These are phyloP conservation scores for Calophaca sinica DNA, from an alignment of 306 rosid genomes.

Conservation along the genomic window DNA sequence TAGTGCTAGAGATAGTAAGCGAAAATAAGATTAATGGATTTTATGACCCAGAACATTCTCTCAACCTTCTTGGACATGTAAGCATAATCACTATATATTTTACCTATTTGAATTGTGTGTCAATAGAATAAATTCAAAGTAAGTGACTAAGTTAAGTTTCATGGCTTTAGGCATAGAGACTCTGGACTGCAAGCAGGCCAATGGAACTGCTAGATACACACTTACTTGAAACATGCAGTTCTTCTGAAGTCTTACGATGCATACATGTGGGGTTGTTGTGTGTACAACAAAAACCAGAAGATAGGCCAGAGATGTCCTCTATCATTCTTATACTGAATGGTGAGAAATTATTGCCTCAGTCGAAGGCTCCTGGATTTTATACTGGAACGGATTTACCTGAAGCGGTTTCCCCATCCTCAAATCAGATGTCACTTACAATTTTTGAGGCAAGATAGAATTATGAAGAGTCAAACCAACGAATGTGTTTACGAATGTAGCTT, in stretches of 20 bases:
- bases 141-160: neutral
- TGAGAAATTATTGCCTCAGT: constrained; percentile 31
- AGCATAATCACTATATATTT: neutral
- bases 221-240: neutral
- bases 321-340: constrained; percentile 35
- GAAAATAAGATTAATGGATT: neutral
- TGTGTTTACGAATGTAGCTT: neutral
- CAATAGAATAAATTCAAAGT: neutral
- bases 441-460: constrained; percentile 34
- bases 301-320: neutral
- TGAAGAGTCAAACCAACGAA: neutral
- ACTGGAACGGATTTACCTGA: neutral
- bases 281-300: constrained; percentile 17
- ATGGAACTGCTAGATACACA: constrained; percentile 24
- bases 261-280: neutral
- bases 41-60: neutral
- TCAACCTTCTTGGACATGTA: constrained; percentile 42
- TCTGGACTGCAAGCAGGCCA: constrained; percentile 33
- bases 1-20: neutral
- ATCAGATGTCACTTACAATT: constrained; percentile 5
- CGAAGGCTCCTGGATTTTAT: constrained; percentile 29
- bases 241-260: constrained; percentile 23
- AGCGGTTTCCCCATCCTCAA: neutral
- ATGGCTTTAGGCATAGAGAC: constrained; percentile 36
- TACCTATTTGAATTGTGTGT: neutral